These are phyloP conservation scores for Ganoderma sinense DNA, from an alignment of 1,284 basidiomycete species.

Conservation along the genomic window DNA sequence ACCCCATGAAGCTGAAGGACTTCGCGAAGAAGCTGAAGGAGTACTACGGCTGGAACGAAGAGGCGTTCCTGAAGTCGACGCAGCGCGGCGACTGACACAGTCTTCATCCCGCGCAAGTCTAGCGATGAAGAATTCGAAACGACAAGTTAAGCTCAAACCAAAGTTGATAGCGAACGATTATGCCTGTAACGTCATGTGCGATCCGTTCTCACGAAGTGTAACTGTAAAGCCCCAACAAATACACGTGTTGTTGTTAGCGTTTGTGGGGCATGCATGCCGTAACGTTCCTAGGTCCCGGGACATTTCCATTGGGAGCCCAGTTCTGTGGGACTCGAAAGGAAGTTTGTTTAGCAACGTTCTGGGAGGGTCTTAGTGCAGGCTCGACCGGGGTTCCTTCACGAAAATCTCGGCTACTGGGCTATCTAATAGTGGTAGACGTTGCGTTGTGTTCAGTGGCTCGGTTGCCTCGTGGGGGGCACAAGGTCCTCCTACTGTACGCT, in stretches of 20 bases:
- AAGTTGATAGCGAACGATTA: not conserved
- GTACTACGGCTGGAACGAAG: constrained; percentile 75
- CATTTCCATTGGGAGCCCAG: no score
- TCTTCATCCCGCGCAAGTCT: not conserved
- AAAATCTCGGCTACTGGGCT: no score
- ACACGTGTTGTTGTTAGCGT: not conserved
- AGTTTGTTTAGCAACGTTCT: no score
- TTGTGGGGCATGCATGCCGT: not conserved
- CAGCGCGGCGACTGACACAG: constrained; percentile 5
- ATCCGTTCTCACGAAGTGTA: constrained; percentile 1
- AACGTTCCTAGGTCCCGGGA: not conserved
- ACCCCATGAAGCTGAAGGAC: constrained; percentile 56
- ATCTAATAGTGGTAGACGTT: no score
- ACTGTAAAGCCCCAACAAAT: not conserved
- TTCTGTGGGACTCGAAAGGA: no score
- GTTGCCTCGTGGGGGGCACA: no score
- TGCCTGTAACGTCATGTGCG: not conserved
- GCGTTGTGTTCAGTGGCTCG: no score
- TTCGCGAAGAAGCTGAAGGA: constrained; percentile 66
- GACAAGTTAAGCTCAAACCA: not conserved
- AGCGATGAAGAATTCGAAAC: not conserved
- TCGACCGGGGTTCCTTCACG: no score
- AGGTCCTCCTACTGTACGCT: no score
- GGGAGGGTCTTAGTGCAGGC: no score
- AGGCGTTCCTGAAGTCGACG: constrained; percentile 53